Evolutionary conservation across 2,329 filamentous ascomycete genomes (phyloP).

Genomic region (Colletotrichum horii): DNA sequence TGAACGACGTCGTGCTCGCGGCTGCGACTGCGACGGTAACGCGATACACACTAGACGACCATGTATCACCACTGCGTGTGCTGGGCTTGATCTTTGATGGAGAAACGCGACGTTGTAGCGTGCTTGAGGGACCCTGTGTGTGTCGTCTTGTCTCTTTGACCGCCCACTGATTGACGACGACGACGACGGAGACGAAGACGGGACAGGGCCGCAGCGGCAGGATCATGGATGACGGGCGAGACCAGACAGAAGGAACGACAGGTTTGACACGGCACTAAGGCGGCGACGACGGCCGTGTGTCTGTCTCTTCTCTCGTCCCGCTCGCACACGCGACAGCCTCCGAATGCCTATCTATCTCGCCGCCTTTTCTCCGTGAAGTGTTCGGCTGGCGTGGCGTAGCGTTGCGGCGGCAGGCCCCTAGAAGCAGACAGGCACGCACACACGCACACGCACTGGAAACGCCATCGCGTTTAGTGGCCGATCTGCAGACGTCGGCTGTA

Average conservation of each 20-base stretch:
- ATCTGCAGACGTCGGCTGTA: constrained; percentile 11
- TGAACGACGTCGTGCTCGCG: background rate
- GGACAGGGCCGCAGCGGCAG: background rate
- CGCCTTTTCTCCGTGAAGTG: background rate
- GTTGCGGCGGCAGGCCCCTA: background rate
- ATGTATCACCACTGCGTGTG: background rate
- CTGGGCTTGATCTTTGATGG: background rate
- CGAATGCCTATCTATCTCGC: background rate
- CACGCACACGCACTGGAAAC: background rate
- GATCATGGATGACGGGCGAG: background rate
- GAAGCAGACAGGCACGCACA: background rate
- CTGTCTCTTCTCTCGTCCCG: background rate
- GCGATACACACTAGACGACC: background rate
- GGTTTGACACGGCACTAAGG: constrained; percentile 8
- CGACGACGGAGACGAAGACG: background rate
- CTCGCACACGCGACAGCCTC: background rate
- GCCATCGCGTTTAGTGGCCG: constrained; percentile 15
- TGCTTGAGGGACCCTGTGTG: background rate
- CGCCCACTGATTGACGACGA: no score
- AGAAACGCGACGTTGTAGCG: background rate
- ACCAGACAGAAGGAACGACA: background rate
- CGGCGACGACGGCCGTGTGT: background rate
- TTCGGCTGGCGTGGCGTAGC: background rate
- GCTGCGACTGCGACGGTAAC: background rate
- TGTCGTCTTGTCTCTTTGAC: background rate